A percentile compares a stretch with the other conserved stretches of the same genome.
Evolutionary conservation across 176 grass and related monocot species (phyloP).

Genomic region (Oryza brachyantha): DNA sequence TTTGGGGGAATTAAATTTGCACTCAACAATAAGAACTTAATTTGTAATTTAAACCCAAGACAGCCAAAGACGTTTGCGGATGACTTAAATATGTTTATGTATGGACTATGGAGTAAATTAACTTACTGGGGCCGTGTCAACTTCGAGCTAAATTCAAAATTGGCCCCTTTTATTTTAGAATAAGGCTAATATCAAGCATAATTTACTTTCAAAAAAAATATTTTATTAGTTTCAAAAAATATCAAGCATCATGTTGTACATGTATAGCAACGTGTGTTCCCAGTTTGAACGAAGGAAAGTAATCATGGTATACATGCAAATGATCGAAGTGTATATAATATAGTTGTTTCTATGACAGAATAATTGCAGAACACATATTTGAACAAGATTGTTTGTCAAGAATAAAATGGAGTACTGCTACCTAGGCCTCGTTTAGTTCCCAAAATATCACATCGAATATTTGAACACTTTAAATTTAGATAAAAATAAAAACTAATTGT

Average conservation of each 20-base stretch:
- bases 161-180: background rate
- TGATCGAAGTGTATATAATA: background rate
- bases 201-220: too few relatives aligned
- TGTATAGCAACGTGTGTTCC: background rate
- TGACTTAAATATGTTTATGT: background rate
- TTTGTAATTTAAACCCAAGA: background rate
- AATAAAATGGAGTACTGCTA: too few relatives aligned
- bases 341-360: too few relatives aligned
- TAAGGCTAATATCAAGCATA: background rate
- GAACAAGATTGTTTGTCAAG: background rate
- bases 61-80: background rate
- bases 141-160: background rate
- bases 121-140: background rate
- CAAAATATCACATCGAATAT: too few relatives aligned
- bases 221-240: too few relatives aligned
- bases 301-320: background rate
- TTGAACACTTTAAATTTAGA: too few relatives aligned
- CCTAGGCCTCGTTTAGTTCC: too few relatives aligned
- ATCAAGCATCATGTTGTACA: background rate
- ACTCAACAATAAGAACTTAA: background rate
- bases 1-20: background rate
- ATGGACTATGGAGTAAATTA: background rate
- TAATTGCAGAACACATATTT: background rate
- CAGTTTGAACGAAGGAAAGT: background rate
- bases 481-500: too few relatives aligned